These are phyloP conservation scores for Scutellaria minor DNA, from an alignment of 257 asterid genomes.

Conservation along the genomic window DNA sequence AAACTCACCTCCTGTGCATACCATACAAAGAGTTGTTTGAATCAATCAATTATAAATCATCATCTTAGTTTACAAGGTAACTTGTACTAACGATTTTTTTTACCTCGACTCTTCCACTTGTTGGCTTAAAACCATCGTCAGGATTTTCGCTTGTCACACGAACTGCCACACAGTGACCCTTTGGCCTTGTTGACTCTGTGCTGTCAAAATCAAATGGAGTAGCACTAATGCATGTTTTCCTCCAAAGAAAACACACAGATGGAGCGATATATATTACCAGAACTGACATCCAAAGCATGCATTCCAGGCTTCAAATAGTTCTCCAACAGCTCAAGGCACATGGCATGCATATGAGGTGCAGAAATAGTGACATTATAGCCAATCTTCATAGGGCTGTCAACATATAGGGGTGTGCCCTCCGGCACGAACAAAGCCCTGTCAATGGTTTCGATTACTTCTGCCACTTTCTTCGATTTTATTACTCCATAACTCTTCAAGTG, in stretches of 20 bases:
- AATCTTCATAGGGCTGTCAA: constrained; percentile 80
- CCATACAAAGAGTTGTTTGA: constrained; percentile 17
- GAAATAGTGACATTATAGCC: constrained; percentile 94
- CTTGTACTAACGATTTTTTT: too few species aligned
- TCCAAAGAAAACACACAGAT: constrained; percentile 55
- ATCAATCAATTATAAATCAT: constrained; percentile 29
- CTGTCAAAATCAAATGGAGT: constrained; percentile 91
- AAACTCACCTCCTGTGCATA: constrained; percentile 86
- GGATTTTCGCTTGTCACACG: constrained; percentile 99
- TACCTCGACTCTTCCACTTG: constrained; percentile 99
- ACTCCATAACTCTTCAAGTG: constrained; percentile 64
- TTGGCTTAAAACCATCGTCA: constrained; percentile 99
- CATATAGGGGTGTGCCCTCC: constrained; percentile 73
- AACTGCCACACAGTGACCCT: constrained; percentile 98
- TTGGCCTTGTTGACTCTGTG: constrained; percentile 85
- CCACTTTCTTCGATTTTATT: constrained; percentile 60
- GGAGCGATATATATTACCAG: constrained; percentile 53
- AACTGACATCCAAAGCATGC: constrained; percentile 92
- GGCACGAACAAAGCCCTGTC: constrained; percentile 91
- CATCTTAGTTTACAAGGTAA: constrained; percentile 10
- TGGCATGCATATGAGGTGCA: constrained; percentile 98
- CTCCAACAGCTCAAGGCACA: constrained; percentile 85
- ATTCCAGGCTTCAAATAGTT: constrained; percentile 81
- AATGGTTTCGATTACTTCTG: constrained; percentile 70
- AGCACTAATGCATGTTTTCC: constrained; percentile 75